phyloP scores from a whole-genome alignment of 2,329 filamentous ascomycete genomes.

The Cercospora canescens region DNA sequence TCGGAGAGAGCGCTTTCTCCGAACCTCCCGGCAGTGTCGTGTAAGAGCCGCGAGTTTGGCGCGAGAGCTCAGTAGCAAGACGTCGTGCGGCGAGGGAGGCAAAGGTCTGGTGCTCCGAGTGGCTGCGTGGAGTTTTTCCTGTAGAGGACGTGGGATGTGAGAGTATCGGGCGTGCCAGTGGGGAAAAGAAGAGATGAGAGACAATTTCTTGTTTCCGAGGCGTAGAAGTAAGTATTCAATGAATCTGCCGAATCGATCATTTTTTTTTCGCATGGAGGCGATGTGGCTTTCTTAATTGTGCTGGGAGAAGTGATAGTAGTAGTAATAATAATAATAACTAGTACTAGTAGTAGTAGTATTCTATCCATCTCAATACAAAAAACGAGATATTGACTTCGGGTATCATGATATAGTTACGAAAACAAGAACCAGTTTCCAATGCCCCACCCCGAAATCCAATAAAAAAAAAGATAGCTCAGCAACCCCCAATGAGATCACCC shows the following conservation, averaged over 20 bases:
- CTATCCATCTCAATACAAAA: background rate
- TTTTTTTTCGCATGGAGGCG: too few species aligned
- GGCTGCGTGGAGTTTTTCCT: too few species aligned
- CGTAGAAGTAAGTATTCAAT: too few species aligned
- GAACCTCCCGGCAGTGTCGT: background rate
- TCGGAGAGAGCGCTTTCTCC: background rate
- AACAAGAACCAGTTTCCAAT: background rate
- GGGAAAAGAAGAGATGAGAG: too few species aligned
- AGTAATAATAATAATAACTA: too few species aligned
- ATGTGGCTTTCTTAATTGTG: background rate
- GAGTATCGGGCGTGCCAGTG: too few species aligned
- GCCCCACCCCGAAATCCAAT: background rate
- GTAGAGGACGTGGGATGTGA: too few species aligned
- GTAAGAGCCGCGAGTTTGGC: too few species aligned
- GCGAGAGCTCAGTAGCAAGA: background rate
- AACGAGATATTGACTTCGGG: background rate
- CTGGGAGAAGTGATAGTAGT: too few species aligned
- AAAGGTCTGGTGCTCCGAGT: background rate
- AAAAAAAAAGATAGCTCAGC: background rate
- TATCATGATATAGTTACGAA: background rate
- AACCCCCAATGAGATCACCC: too few species aligned
- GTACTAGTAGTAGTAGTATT: background rate
- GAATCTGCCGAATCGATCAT: too few species aligned
- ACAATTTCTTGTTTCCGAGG: too few species aligned
- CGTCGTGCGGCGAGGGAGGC: background rate